These are phyloP conservation scores for Hypoxylon sp. DNA, from an alignment of 2,329 filamentous ascomycete species.

Conservation along the genomic window DNA sequence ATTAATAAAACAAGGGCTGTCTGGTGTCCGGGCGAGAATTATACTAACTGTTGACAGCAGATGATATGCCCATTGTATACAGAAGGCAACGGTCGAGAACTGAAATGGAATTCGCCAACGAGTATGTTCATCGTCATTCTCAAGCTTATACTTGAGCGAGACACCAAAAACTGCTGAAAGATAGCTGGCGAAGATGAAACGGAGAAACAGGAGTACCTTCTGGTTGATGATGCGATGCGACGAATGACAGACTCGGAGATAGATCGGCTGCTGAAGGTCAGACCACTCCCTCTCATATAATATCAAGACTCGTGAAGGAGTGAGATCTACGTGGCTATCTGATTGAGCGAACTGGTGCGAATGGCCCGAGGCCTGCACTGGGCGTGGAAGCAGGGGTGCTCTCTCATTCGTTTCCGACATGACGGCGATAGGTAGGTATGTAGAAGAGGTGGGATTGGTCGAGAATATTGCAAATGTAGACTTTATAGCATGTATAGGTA, in stretches of 20 bases:
- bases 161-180: constrained; percentile 60
- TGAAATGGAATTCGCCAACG: constrained; percentile 64
- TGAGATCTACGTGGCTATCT: constrained; percentile 54
- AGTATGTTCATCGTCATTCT: constrained; percentile 58
- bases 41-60: constrained; percentile 63
- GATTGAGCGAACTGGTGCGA: constrained; percentile 31
- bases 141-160: constrained; percentile 63
- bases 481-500: constrained; percentile 15
- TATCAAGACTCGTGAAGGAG: background rate
- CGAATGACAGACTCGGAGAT: constrained; percentile 67
- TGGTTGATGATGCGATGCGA: constrained; percentile 65
- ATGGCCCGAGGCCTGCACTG: constrained; percentile 22
- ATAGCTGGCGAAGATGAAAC: constrained; percentile 61
- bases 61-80: constrained; percentile 63
- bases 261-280: constrained; percentile 61
- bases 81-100: constrained; percentile 63
- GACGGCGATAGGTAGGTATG: constrained; percentile 9
- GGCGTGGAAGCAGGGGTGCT: constrained; percentile 51
- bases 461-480: constrained; percentile 9
- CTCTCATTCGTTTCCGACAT: constrained; percentile 49
- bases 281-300: constrained; percentile 31
- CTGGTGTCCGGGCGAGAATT: background rate
- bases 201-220: constrained; percentile 61
- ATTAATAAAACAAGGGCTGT: background rate
- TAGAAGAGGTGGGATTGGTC: constrained; percentile 8